phyloP scores from a whole-genome alignment of 192 early-diverging fungal genomes.

The Backusella tuberculispora region DNA sequence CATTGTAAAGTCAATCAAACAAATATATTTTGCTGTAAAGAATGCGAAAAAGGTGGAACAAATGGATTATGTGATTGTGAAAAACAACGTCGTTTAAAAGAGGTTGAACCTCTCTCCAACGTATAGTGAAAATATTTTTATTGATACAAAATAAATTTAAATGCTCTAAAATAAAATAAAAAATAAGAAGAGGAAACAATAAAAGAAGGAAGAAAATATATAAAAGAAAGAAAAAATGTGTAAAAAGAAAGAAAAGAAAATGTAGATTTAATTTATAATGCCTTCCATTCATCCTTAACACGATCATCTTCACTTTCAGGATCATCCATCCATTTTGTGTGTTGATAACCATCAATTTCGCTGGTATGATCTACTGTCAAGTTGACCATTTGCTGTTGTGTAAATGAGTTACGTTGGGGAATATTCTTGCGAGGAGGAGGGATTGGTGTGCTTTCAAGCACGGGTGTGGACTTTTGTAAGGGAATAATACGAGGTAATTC shows the following conservation, averaged over 20 bases:
- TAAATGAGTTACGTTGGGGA: neutral
- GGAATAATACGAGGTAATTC: constrained; percentile 9
- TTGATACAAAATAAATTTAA: neutral
- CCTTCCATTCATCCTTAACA: neutral
- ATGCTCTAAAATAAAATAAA: constrained; percentile 9
- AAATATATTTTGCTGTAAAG: constrained; percentile 45
- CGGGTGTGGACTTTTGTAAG: neutral
- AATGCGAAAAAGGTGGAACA: constrained; percentile 29
- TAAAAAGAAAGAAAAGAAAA: neutral
- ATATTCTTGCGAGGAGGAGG: constrained; percentile 9
- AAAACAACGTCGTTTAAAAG: constrained; percentile 19
- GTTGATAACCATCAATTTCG: neutral
- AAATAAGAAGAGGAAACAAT: neutral
- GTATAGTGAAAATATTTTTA: constrained; percentile 7
- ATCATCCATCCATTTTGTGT: constrained; percentile 36
- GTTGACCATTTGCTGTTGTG: neutral
- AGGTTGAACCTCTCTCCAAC: constrained; percentile 14
- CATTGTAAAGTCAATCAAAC: constrained; percentile 13
- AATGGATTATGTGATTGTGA: constrained; percentile 32
- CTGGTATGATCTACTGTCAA: neutral
- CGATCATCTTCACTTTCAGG: constrained; percentile 17
- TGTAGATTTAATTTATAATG: constrained; percentile 9
- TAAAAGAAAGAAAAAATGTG: neutral
- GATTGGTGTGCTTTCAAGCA: neutral
- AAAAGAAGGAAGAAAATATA: neutral